A percentile compares a stretch with the other conserved stretches of the same genome.
Evolutionary conservation across 169 alveolate genomes (phyloP).

Genomic region (Babesia bigemina): DNA sequence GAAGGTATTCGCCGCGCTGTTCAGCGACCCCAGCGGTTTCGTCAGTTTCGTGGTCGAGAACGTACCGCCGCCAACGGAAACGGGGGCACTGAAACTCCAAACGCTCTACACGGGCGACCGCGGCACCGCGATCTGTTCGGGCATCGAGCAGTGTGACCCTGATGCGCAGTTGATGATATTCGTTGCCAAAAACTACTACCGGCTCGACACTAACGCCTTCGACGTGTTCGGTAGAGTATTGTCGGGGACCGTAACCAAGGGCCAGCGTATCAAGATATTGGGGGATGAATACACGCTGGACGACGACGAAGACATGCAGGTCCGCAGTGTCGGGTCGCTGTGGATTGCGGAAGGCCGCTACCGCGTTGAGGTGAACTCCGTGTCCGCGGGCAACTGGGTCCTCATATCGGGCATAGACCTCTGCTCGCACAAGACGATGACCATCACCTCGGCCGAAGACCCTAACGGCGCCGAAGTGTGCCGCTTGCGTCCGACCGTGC

Average conservation of each 20-base stretch:
- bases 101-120: conserved; percentile 83
- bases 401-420: conserved; percentile 95
- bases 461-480: conserved; percentile 36
- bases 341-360: conserved; percentile 93
- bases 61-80: conserved; percentile 71
- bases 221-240: conserved; percentile 95
- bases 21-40: conserved; percentile 81
- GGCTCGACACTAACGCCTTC: conserved; percentile 89
- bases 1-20: conserved; percentile 67
- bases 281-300: conserved; percentile 92
- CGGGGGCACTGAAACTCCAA: conserved; percentile 72
- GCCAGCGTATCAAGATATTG: conserved; percentile 92
- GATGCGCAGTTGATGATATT: conserved; percentile 88
- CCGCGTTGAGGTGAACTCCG: conserved; percentile 86
- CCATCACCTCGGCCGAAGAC: conserved; percentile 78
- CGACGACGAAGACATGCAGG: conserved; percentile 95
- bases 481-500: conserved; percentile 52
- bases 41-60: conserved; percentile 86
- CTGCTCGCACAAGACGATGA: conserved; percentile 87
- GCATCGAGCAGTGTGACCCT: conserved; percentile 68
- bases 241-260: conserved; percentile 94
- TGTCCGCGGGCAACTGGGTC: conserved; percentile 92
- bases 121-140: conserved; percentile 57
- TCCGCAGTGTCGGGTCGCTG: conserved; percentile 85
- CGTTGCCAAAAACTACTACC: conserved; percentile 92